phyloP scores from a whole-genome alignment of 1,139 yeast genomes.

The Pneumocystis murina region DNA sequence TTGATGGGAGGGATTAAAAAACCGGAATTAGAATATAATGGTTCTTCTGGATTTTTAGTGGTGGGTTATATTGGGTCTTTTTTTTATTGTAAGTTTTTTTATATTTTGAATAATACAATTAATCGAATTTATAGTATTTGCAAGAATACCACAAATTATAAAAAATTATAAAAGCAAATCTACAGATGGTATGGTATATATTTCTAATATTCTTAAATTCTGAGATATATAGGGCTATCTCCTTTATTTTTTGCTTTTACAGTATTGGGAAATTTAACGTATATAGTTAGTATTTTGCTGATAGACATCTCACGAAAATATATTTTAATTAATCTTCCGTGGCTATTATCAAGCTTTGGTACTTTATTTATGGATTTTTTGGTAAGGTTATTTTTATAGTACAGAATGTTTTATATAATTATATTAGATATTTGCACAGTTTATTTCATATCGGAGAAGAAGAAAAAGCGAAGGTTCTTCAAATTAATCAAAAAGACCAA shows the following conservation, averaged over 20 bases:
- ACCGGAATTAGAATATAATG: not conserved
- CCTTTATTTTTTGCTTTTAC: not conserved
- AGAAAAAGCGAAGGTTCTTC: not conserved
- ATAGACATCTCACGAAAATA: not conserved
- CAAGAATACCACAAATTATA: not conserved
- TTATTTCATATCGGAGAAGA: not conserved
- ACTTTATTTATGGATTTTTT: not conserved
- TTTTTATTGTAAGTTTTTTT: not conserved
- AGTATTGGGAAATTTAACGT: not conserved
- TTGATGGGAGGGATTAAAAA: not conserved
- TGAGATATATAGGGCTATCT: not conserved
- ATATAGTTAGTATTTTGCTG: not conserved
- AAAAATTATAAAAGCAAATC: not conserved
- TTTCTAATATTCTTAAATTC: not conserved
- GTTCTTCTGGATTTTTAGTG: not conserved
- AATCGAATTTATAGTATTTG: not conserved
- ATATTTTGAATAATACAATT: not conserved
- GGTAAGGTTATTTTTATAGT: not conserved
- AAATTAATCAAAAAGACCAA: slow-evolving; percentile 18
- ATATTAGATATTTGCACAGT: not conserved
- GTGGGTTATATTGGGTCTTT: not conserved
- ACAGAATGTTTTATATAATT: not conserved
- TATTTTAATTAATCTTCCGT: not conserved
- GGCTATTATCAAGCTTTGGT: not conserved
- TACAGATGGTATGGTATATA: not conserved